Base-by-base conservation (phyloP, 2,329 filamentous ascomycete genomes). In the Hortaea sp. region DNA sequence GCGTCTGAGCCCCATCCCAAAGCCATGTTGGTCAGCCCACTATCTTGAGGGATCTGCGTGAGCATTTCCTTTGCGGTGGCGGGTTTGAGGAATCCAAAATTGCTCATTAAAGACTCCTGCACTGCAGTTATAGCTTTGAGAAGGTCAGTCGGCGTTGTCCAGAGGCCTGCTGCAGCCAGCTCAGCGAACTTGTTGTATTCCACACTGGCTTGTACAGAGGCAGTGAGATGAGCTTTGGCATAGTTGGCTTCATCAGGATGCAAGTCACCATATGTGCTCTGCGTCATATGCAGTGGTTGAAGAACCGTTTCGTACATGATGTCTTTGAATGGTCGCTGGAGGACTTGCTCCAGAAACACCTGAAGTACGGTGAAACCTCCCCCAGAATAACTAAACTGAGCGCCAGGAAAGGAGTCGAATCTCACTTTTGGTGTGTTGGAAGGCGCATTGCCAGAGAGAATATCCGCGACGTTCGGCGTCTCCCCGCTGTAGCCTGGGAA, bases 121-220 rank as follows among this genome's bases (percentile, higher is more conserved):
- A 59, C 47, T 3, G 58, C 55, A 1, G 44, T 40, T 7, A 50
- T 46, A 4, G 53, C 50, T 39, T 50, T 56, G 12, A 59, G 39
- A 2, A 60, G 47, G 37, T 60, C 57, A 5, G 49, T 38, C 1
- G 58, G 57, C 3, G 57, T 60, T 2, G 56, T 56, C 57, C 58
- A 60, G 1, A 60, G 45, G 4, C 55, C 56, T 2, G 55, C 56
- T 11, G 57, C 56, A 4, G 58, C 56, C 5, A 53, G 49, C 39
- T 59, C 58, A 5, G 46, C 42, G 41, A 56, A 54, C 6, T 39
- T 40, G 41, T 55, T 46, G 32, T 54, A 53, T n/a, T 52, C 54
- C 32, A 32, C 43, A 7, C 44, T 29, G 12, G 41, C 27, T 32
- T 32, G 35, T 5, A 37, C 45, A 28, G 50, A 44, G 6, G 42